Evolutionary conservation across 164 flowering plant species (phyloP), one percentile per base, ranked within the genome.

Genomic region (Stephania cephalantha): DNA sequence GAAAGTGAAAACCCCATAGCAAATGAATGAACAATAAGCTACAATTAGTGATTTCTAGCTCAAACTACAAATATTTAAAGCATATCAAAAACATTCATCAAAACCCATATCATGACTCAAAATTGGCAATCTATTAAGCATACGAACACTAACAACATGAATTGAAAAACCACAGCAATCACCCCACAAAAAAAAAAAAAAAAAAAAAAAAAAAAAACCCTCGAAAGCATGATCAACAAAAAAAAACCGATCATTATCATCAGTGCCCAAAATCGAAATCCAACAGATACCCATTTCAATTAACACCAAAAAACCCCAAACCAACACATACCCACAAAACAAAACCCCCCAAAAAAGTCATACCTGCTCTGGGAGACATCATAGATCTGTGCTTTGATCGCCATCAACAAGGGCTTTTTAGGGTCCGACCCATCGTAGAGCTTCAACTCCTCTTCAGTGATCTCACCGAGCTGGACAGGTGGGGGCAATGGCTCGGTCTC

Each of bases 341-440:
- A 48, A 29, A 67, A 46, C 46, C 35, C 75, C 18, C 13, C 10
- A 74, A 46, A n/a, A 72, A 46, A 13, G 17, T 7, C 25, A 71
- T 52, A 84, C 96, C 94, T 90, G 90, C 91, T 86, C 78, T 85
- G 90, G 0, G 99, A 87, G 67, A 95, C 97, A 80, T 95, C 99
- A 78, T 92, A 93, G 91, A 95, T 92, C 97, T 93, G 98, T 29
- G 91, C 92, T 85, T 93, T 95, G 80, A 95, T 94, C 10, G 99
- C 99, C 99, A 93, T 95, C 22, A 95, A 87, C 80, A 95, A 77
- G 15, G 99, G 99, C 81, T 91, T 95, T 67, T 85, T 86, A 1
- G 88, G 79, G 73, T 96, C 97, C 2, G 97, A 75, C 22, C 99
- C 99, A 76, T 94, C 97, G 69, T 92, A 96, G 11, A 72, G 83